Conservation (phyloP, 495 filamentous ascomycete genomes). For the Friedmanniomyces simplex region DNA sequence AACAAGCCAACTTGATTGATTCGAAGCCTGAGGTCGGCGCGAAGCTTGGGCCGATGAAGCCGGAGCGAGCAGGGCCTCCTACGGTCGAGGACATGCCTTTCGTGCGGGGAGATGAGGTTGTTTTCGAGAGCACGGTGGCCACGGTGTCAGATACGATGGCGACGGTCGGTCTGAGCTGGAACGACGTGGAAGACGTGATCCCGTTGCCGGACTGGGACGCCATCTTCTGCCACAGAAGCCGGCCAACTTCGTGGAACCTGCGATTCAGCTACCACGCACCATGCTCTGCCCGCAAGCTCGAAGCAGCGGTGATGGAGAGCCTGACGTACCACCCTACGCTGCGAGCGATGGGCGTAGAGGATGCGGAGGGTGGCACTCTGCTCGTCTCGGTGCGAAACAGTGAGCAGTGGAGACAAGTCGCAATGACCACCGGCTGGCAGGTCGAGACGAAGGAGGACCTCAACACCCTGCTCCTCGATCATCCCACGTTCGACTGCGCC, state of each 20-base stretch:
- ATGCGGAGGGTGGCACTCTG: neutral
- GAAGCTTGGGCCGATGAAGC: neutral
- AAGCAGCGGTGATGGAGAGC: slow-evolving; percentile 6
- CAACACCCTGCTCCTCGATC: slow-evolving; percentile 4
- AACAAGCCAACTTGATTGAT: slow-evolving; percentile 10
- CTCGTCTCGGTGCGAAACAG: neutral
- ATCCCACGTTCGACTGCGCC: slow-evolving; percentile 5
- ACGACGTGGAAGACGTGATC: slow-evolving; percentile 14
- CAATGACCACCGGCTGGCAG: slow-evolving; percentile 4
- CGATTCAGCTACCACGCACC: slow-evolving; percentile 8
- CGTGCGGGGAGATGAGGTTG: neutral
- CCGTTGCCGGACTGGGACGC: slow-evolving; percentile 11
- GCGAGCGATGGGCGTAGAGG: slow-evolving; percentile 4
- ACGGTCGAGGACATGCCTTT: neutral
- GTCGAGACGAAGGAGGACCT: slow-evolving; percentile 9
- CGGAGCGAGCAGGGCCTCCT: neutral
- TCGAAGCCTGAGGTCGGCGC: neutral
- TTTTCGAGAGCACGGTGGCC: neutral
- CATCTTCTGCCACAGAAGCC: slow-evolving; percentile 4
- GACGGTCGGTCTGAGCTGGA: slow-evolving; percentile 5
- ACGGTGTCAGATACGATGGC: neutral
- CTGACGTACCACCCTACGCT: slow-evolving; percentile 8
- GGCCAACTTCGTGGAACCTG: slow-evolving; percentile 10
- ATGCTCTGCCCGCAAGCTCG: neutral
- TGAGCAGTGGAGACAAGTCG: neutral